Conservation (phyloP, 306 rosid species). For the Arachis stenosperma region DNA sequence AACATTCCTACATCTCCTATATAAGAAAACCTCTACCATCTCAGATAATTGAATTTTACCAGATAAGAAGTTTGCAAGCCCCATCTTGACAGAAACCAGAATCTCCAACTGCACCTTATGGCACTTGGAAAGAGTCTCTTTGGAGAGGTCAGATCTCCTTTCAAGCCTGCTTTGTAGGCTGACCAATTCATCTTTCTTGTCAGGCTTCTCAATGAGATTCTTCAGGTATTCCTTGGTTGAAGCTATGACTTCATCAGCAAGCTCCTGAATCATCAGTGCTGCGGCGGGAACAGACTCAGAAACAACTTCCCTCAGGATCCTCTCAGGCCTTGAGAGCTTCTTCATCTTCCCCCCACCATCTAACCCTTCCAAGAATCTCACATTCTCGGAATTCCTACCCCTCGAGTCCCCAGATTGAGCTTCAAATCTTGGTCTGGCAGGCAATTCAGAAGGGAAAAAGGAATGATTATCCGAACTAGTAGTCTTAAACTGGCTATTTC, state of each 20-base stretch:
- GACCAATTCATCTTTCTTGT: slow-evolving; percentile 77
- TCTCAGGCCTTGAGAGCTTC: slow-evolving; percentile 69
- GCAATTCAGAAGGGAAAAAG: slow-evolving; percentile 88
- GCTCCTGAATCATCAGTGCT: slow-evolving; percentile 73
- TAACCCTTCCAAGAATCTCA: slow-evolving; percentile 62
- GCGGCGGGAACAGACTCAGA: slow-evolving; percentile 60
- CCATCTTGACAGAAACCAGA: slow-evolving; percentile 78
- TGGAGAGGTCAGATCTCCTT: slow-evolving; percentile 78
- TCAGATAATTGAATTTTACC: slow-evolving; percentile 62
- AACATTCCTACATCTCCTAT: slow-evolving; percentile 74
- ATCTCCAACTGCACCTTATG: slow-evolving; percentile 72
- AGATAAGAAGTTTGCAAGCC: slow-evolving; percentile 67
- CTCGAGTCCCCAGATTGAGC: slow-evolving; percentile 76
- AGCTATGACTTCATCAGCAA: slow-evolving; percentile 60
- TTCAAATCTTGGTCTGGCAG: slow-evolving; percentile 79
- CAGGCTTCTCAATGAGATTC: slow-evolving; percentile 67
- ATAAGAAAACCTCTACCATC: slow-evolving; percentile 82
- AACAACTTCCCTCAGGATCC: slow-evolving; percentile 64
- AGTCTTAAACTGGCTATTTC: slow-evolving; percentile 62
- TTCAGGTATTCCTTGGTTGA: slow-evolving; percentile 68
- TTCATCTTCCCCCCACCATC: slow-evolving; percentile 63
- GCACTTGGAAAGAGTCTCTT: slow-evolving; percentile 80
- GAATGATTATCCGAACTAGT: slow-evolving; percentile 85
- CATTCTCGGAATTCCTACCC: slow-evolving; percentile 79
- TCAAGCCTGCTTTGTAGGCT: slow-evolving; percentile 69